A percentile compares a stretch with the other conserved stretches of the same genome.
Evolutionary conservation across 495 filamentous ascomycete species (phyloP).

Genomic region (Neurospora sp.): DNA sequence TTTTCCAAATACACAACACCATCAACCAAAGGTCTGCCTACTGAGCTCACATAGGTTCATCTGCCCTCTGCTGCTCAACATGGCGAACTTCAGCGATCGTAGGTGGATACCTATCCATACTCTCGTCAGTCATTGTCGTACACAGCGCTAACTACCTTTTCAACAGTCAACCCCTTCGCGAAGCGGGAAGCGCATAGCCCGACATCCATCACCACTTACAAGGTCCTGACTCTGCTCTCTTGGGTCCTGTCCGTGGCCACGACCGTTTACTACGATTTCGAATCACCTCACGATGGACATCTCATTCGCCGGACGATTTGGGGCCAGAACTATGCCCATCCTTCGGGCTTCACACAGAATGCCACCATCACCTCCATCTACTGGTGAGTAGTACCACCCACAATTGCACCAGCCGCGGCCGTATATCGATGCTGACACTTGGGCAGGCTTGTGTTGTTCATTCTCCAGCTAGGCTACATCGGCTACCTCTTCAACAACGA

Average conservation of each 20-base stretch:
- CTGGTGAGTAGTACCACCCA: constrained; percentile 43
- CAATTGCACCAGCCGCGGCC: background rate
- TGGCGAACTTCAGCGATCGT: constrained; percentile 5
- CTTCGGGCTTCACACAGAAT: constrained; percentile 69
- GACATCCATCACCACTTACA: constrained; percentile 45
- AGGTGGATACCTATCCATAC: background rate
- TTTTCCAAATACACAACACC: background rate
- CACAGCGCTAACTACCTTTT: background rate
- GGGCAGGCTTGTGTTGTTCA: constrained; percentile 58
- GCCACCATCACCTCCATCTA: constrained; percentile 61
- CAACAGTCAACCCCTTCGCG: constrained; percentile 55
- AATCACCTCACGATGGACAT: constrained; percentile 49
- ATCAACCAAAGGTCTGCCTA: background rate
- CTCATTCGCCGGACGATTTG: constrained; percentile 49
- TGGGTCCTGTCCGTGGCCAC: constrained; percentile 62
- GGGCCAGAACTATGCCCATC: constrained; percentile 53
- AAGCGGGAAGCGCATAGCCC: constrained; percentile 49
- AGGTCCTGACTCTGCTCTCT: constrained; percentile 56
- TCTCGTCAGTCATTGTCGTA: background rate
- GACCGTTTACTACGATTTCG: constrained; percentile 58
- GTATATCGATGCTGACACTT: background rate
- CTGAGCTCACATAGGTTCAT: background rate
- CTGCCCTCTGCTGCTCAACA: background rate
- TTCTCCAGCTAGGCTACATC: constrained; percentile 67
- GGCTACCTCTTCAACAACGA: constrained; percentile 63